A percentile compares a stretch with the other conserved stretches of the same genome.
Conservation (phyloP, 1,139 yeast species). For the Diutina catenulata region DNA sequence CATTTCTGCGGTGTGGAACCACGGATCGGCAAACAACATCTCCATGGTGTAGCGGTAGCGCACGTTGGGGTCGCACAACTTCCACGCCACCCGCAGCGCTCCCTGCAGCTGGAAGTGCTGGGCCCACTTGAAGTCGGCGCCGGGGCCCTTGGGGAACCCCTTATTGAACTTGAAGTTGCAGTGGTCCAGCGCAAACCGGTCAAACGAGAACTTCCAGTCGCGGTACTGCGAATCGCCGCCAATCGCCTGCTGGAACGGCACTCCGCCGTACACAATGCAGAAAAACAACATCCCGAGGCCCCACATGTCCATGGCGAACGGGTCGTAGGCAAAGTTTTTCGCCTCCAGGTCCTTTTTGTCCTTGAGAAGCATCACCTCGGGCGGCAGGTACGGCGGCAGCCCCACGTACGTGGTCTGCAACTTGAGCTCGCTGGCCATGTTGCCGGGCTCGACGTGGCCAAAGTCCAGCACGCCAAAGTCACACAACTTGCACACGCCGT, state of each 20-base stretch:
- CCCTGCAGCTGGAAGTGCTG: constrained; percentile 45
- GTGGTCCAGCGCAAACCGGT: constrained; percentile 35
- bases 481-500: constrained; percentile 57
- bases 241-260: constrained; percentile 49
- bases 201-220: constrained; percentile 44
- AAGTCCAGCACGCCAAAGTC: constrained; percentile 69
- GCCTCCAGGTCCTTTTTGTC: constrained; percentile 23
- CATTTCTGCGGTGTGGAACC: constrained; percentile 51
- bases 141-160: constrained; percentile 44
- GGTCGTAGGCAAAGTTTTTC: constrained; percentile 44
- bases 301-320: constrained; percentile 64
- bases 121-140: constrained; percentile 55
- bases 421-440: constrained; percentile 36
- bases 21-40: constrained; percentile 47
- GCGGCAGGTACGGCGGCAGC: constrained; percentile 73
- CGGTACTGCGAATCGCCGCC: constrained; percentile 42
- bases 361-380: constrained; percentile 53
- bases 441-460: constrained; percentile 46
- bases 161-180: constrained; percentile 42
- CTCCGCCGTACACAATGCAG: constrained; percentile 44
- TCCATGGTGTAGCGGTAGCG: constrained; percentile 42
- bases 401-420: constrained; percentile 46
- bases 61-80: constrained; percentile 55
- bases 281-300: constrained; percentile 58
- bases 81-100: constrained; percentile 65